A percentile compares a stretch with the other conserved stretches of the same genome.
Evolutionary conservation across 345 rosid species (phyloP).

Genomic region (Ceriops decandra): DNA sequence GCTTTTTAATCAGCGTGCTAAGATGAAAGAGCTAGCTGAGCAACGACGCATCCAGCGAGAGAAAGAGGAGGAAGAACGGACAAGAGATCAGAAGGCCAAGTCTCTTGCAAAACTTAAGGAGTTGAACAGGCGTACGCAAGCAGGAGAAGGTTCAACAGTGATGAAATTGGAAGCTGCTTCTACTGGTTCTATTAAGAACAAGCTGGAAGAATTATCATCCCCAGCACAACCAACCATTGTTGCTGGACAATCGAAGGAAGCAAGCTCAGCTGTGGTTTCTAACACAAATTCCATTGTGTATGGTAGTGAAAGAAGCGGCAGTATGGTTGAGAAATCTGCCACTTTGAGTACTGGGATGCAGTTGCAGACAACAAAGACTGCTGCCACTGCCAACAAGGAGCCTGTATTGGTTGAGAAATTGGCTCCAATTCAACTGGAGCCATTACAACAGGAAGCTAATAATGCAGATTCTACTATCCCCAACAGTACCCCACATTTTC

Average conservation of each 20-base stretch:
- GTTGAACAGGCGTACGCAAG: constrained; percentile 66
- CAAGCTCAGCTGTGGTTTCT: constrained; percentile 27
- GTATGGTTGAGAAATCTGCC: constrained; percentile 35
- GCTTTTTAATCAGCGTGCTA: constrained; percentile 53
- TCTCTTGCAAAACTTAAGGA: constrained; percentile 80
- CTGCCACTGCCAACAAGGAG: constrained; percentile 22
- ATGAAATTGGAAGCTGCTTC: constrained; percentile 41
- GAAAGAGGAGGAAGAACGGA: constrained; percentile 88
- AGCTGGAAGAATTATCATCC: constrained; percentile 32
- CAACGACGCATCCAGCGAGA: constrained; percentile 65
- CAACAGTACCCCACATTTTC: constrained; percentile 29
- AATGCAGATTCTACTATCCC: constrained; percentile 29
- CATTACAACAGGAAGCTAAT: constrained; percentile 29
- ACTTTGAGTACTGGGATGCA: constrained; percentile 23
- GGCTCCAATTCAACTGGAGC: constrained; percentile 6
- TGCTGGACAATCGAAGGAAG: constrained; percentile 22
- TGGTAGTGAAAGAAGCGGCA: constrained; percentile 25
- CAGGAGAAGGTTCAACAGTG: constrained; percentile 39
- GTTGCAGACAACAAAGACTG: constrained; percentile 5
- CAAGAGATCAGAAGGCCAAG: constrained; percentile 84
- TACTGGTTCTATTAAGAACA: constrained; percentile 26
- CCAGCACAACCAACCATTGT: constrained; percentile 1
- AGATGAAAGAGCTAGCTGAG: constrained; percentile 67
- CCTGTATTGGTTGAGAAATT: constrained; percentile 13
- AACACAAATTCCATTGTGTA: constrained; percentile 14